A percentile compares a stretch with the other conserved stretches of the same genome.
Conservation (phyloP, 2,329 filamentous ascomycete species). For the Akanthomyces lecanii region DNA sequence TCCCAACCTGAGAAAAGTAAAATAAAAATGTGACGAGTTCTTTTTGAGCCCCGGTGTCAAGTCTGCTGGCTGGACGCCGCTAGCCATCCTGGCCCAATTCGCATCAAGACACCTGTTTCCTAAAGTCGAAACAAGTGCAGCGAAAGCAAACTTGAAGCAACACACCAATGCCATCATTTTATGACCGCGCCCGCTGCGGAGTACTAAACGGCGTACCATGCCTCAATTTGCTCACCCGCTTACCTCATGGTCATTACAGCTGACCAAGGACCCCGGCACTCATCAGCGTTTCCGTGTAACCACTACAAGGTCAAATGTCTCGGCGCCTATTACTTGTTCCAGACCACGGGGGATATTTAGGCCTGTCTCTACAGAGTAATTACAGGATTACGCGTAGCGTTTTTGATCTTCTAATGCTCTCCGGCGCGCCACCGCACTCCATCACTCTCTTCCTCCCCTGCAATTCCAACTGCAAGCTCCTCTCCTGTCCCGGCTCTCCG, state of each 20-base stretch:
- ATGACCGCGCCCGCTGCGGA: not conserved
- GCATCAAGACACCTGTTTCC: not conserved
- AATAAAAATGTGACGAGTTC: constrained; percentile 7
- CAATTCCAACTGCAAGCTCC: not conserved
- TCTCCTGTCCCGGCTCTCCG: not conserved
- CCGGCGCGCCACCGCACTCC: too few species aligned
- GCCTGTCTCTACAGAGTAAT: not conserved
- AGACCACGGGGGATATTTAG: not conserved
- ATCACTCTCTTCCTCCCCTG: not conserved
- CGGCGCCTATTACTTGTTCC: not conserved
- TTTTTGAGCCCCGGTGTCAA: not conserved
- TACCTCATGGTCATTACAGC: too few species aligned
- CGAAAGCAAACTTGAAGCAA: not conserved
- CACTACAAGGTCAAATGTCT: not conserved
- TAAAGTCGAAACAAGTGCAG: not conserved
- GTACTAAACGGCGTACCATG: not conserved
- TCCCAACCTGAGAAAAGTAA: not conserved
- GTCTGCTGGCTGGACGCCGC: not conserved
- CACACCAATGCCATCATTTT: not conserved
- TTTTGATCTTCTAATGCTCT: too few species aligned
- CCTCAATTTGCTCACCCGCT: not conserved
- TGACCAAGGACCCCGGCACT: too few species aligned
- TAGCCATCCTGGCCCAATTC: not conserved
- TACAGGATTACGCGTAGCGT: too few species aligned
- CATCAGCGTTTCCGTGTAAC: not conserved